A percentile compares a stretch with the other conserved stretches of the same genome.
These are phyloP conservation scores for Corchorus olitorius DNA, from an alignment of 345 rosid genomes.

Conservation along the genomic window DNA sequence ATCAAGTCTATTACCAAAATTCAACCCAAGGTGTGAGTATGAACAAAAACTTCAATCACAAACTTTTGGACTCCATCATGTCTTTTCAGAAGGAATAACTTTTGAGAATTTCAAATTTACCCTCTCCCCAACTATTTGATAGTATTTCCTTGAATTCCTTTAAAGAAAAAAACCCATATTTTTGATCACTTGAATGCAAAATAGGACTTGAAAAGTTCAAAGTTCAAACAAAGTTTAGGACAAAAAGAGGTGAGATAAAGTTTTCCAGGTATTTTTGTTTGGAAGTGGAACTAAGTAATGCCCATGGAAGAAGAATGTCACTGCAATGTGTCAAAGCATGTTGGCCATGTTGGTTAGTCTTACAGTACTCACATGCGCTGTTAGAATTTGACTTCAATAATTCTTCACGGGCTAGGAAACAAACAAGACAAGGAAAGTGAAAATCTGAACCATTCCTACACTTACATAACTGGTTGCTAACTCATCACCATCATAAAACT, in stretches of 20 bases:
- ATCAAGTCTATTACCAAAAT: not conserved
- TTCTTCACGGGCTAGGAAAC: not conserved
- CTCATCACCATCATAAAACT: not conserved
- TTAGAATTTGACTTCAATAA: slow-evolving; percentile 15
- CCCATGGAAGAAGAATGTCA: not conserved
- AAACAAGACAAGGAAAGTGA: slow-evolving; percentile 8
- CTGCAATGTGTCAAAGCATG: slow-evolving; percentile 18
- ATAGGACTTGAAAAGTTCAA: not conserved
- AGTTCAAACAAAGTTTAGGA: slow-evolving; percentile 8
- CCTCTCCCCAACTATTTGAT: not conserved
- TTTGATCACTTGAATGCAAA: not conserved
- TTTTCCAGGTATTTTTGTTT: not conserved
- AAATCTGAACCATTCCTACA: not conserved
- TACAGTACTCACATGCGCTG: slow-evolving; percentile 27
- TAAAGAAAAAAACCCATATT: not conserved
- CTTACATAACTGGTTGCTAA: not conserved
- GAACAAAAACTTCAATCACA: not conserved
- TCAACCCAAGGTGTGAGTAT: not conserved
- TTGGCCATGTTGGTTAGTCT: slow-evolving; percentile 21
- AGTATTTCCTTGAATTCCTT: not conserved
- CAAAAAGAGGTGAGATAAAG: not conserved
- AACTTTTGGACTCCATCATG: not conserved
- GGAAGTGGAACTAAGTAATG: slow-evolving; percentile 1
- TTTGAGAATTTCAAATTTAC: not conserved
- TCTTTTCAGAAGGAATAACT: not conserved